A percentile compares a stretch with the other conserved stretches of the same genome.
Evolutionary conservation across 495 filamentous ascomycete genomes (phyloP).

Genomic region (Aspergillus hancockii): DNA sequence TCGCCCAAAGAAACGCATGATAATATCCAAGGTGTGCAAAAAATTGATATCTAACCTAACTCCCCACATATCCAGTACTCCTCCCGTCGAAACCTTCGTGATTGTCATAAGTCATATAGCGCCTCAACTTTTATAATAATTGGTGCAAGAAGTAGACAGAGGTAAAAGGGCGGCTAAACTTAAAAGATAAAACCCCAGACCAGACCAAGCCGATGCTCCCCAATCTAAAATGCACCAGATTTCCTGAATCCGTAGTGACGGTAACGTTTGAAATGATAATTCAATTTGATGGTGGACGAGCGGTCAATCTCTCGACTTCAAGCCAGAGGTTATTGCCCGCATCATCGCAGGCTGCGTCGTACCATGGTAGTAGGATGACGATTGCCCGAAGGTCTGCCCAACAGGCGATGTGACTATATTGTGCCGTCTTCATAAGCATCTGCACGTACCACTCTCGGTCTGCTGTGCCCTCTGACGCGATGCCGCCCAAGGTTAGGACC

Average conservation of each 20-base stretch:
- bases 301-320: constrained; percentile 21
- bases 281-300: not conserved
- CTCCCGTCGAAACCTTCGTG: not conserved
- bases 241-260: not conserved
- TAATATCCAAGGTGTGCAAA: not conserved
- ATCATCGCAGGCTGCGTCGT: constrained; percentile 35
- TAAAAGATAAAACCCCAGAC: not conserved
- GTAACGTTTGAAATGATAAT: not conserved
- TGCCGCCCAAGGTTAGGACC: constrained; percentile 39
- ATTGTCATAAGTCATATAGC: constrained; percentile 9
- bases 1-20: not conserved
- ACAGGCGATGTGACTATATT: constrained; percentile 19
- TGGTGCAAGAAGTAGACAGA: not conserved
- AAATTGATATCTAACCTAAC: constrained; percentile 1
- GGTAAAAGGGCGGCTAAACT: not conserved
- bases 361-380: constrained; percentile 37
- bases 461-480: constrained; percentile 28
- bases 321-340: constrained; percentile 32
- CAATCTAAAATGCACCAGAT: not conserved
- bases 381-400: constrained; percentile 28
- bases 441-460: constrained; percentile 36
- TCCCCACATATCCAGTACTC: not conserved
- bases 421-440: constrained; percentile 21
- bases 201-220: not conserved
- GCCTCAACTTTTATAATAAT: not conserved